These are phyloP conservation scores for Kazachstania bromeliacearum DNA, from an alignment of 805 yeast species.

Conservation along the genomic window DNA sequence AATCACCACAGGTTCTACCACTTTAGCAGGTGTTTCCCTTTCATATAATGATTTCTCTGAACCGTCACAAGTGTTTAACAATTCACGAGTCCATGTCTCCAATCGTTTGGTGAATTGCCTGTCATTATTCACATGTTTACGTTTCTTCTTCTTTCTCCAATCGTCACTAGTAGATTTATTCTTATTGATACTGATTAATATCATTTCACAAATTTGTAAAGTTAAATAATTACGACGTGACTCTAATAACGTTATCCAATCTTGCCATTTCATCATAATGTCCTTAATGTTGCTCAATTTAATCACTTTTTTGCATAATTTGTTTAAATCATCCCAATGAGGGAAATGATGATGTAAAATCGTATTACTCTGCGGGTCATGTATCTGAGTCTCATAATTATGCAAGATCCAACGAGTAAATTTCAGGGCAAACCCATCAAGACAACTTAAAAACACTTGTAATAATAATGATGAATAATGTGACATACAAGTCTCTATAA, in stretches of 20 bases:
- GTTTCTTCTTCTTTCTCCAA: constrained; percentile 16
- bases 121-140: constrained; percentile 7
- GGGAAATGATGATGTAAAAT: no score
- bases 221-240: constrained; percentile 10
- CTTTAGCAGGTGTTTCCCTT: neutral
- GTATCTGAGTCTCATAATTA: no score
- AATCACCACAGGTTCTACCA: neutral
- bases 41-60: constrained; percentile 1
- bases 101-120: neutral
- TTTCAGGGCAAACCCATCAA: no score
- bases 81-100: neutral
- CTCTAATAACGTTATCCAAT: no score
- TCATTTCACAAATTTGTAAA: constrained; percentile 10
- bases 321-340: no score
- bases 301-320: no score
- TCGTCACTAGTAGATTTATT: constrained; percentile 4
- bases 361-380: no score
- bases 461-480: constrained; percentile 11
- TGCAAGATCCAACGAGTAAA: no score
- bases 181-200: constrained; percentile 2
- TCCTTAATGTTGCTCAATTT: no score
- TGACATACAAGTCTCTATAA: constrained; percentile 10
- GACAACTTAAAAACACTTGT: no score
- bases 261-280: no score
- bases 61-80: neutral